Evolutionary conservation across 2,329 filamentous ascomycete genomes (phyloP).

Genomic region (Elsinoe batatas): DNA sequence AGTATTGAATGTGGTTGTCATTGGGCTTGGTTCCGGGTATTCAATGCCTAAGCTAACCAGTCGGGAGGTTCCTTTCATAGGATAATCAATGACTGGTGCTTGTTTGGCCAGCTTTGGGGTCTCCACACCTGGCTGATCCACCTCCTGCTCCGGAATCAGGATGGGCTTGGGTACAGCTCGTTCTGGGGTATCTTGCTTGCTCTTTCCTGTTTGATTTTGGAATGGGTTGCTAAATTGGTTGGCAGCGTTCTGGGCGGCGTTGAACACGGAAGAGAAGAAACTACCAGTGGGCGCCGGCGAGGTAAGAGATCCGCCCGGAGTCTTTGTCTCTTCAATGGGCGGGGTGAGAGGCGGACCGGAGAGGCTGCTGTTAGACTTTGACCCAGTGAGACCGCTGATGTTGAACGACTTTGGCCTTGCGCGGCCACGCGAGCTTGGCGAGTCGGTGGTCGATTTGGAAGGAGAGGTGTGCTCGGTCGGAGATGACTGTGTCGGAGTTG

Average conservation of each 20-base stretch:
- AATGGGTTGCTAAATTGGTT: slow-evolving; percentile 65
- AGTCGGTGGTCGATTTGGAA: slow-evolving; percentile 32
- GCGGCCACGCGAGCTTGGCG: not conserved
- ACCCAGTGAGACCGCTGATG: slow-evolving; percentile 10
- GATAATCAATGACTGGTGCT: slow-evolving; percentile 13
- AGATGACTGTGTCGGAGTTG: slow-evolving; percentile 46
- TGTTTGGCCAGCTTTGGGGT: slow-evolving; percentile 12
- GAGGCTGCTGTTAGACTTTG: slow-evolving; percentile 70
- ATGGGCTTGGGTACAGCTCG: slow-evolving; percentile 17
- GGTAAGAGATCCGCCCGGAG: slow-evolving; percentile 45
- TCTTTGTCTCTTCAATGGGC: slow-evolving; percentile 59
- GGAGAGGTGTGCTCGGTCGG: slow-evolving; percentile 19
- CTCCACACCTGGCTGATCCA: slow-evolving; percentile 10
- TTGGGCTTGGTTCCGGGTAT: slow-evolving; percentile 46
- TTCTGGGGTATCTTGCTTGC: slow-evolving; percentile 28
- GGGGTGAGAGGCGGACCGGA: slow-evolving; percentile 61
- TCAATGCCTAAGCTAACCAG: slow-evolving; percentile 25
- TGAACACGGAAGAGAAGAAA: slow-evolving; percentile 91
- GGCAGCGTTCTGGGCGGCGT: slow-evolving; percentile 85
- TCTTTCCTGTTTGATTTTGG: slow-evolving; percentile 50
- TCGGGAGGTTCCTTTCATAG: slow-evolving; percentile 4
- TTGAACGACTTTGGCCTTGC: slow-evolving; percentile 9
- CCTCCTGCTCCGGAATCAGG: slow-evolving; percentile 10
- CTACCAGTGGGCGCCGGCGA: slow-evolving; percentile 42
- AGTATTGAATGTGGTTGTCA: slow-evolving; percentile 39